Percentiles rank a stretch among this genome's conserved stretches.
phyloP scores from a whole-genome alignment of 257 asterid genomes.

The Paraleonurus japonicus region DNA sequence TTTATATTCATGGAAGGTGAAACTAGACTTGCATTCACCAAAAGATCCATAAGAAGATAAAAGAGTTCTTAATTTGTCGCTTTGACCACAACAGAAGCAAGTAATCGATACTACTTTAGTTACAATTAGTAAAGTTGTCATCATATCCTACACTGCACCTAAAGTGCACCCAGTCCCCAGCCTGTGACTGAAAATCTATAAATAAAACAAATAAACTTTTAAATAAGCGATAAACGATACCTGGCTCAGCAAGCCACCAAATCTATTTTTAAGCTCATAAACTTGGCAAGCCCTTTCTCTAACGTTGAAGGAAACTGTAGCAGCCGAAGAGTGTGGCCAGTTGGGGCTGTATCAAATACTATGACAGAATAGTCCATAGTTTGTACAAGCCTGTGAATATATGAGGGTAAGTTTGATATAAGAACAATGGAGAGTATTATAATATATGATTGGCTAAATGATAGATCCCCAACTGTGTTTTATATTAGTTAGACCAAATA shows the following conservation, averaged over 20 bases:
- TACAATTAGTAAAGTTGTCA: background rate
- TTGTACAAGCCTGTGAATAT: constrained; percentile 79
- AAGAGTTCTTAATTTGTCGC: background rate
- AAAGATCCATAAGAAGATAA: background rate
- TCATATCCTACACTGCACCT: constrained; percentile 1
- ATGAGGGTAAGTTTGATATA: background rate
- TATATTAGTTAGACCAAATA: background rate
- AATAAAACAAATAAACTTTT: constrained; percentile 10
- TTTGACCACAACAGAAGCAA: constrained; percentile 5
- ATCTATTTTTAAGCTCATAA: constrained; percentile 88
- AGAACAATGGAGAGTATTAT: background rate
- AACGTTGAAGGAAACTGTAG: constrained; percentile 96
- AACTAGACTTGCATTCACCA: background rate
- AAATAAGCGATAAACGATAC: constrained; percentile 31
- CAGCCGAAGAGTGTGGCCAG: constrained; percentile 95
- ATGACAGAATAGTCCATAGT: constrained; percentile 93
- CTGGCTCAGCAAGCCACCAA: constrained; percentile 93
- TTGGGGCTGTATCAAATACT: constrained; percentile 98
- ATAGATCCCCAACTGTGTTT: background rate
- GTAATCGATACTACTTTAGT: background rate
- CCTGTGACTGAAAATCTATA: background rate
- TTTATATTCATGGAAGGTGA: background rate
- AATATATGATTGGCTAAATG: background rate
- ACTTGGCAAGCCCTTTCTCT: constrained; percentile 84
- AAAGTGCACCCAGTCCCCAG: background rate